Conservation (phyloP, 495 filamentous ascomycete genomes). For the Aspergillus taichungensis region DNA sequence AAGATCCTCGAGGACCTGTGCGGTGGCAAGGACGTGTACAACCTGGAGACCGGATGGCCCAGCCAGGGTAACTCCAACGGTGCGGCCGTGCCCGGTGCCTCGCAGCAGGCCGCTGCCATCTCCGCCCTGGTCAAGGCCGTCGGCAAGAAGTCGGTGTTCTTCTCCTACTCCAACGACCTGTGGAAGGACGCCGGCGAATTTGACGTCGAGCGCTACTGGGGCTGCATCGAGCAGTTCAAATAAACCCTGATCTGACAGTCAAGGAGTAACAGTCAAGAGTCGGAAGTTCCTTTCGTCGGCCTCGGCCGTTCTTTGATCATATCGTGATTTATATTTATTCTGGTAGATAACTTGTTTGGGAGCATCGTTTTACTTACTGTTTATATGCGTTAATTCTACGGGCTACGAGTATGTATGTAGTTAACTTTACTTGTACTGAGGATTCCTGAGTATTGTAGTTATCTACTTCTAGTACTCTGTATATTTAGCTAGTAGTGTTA, state of each 20-base stretch:
- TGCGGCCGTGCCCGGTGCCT: constrained; percentile 53
- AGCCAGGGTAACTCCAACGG: constrained; percentile 60
- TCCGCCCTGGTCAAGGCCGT: constrained; percentile 48
- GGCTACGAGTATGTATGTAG: no score
- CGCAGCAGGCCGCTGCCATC: constrained; percentile 66
- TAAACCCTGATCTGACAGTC: background rate
- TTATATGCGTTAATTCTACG: no score
- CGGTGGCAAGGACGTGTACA: constrained; percentile 53
- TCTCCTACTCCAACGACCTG: constrained; percentile 67
- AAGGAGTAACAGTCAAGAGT: constrained; percentile 11
- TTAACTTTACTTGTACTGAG: no score
- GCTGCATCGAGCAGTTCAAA: constrained; percentile 50
- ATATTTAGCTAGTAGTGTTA: no score
- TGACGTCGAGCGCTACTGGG: constrained; percentile 75
- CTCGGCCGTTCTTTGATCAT: constrained; percentile 2
- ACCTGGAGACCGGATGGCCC: constrained; percentile 92
- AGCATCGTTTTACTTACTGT: no score
- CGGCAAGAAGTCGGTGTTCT: constrained; percentile 57
- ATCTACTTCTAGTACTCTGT: no score
- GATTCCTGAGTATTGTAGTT: no score
- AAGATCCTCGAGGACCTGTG: constrained; percentile 57
- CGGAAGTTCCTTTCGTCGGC: constrained; percentile 9
- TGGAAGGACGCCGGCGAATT: constrained; percentile 72
- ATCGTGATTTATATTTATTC: no score
- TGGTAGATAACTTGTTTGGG: no score